These are phyloP conservation scores for Aspergillus haitiensis DNA, from an alignment of 495 filamentous ascomycete genomes.

Conservation along the genomic window DNA sequence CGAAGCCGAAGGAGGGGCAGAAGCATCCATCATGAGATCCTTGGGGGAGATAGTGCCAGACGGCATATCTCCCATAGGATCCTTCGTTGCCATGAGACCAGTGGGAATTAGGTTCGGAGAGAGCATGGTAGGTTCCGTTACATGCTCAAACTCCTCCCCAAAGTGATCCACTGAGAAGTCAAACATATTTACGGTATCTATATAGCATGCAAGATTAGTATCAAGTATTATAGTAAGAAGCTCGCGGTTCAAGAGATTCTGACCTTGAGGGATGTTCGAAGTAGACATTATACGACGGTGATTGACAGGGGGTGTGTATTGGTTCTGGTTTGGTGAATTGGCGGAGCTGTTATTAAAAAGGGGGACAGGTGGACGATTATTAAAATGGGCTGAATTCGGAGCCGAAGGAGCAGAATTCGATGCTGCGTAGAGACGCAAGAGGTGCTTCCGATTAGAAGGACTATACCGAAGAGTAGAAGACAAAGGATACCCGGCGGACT, in stretches of 20 bases:
- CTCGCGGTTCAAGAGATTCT: conserved; percentile 1
- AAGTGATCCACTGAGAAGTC: conserved; percentile 32
- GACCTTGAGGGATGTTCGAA: conserved; percentile 40
- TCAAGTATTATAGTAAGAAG: background rate
- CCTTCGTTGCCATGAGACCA: conserved; percentile 33
- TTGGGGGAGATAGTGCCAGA: conserved; percentile 78
- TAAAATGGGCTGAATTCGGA: conserved; percentile 26
- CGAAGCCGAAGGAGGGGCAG: conserved; percentile 78
- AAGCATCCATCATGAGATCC: conserved; percentile 74
- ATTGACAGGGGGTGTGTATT: conserved; percentile 22
- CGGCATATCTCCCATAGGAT: conserved; percentile 32
- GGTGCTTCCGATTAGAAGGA: conserved; percentile 40
- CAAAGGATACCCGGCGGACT: conserved; percentile 38
- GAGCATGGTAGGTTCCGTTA: conserved; percentile 31
- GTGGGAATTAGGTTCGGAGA: conserved; percentile 28
- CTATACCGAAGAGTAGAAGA: conserved; percentile 48
- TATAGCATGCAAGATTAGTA: background rate
- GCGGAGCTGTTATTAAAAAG: conserved; percentile 46
- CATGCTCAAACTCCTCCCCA: conserved; percentile 26
- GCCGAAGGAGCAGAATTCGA: conserved; percentile 32
- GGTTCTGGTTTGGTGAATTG: conserved; percentile 29
- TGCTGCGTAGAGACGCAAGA: conserved; percentile 35
- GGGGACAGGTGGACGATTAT: conserved; percentile 54
- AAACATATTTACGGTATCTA: conserved; percentile 35
- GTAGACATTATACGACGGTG: conserved; percentile 46